Conservation (phyloP, 345 rosid species). For the Dovyalis caffra region DNA sequence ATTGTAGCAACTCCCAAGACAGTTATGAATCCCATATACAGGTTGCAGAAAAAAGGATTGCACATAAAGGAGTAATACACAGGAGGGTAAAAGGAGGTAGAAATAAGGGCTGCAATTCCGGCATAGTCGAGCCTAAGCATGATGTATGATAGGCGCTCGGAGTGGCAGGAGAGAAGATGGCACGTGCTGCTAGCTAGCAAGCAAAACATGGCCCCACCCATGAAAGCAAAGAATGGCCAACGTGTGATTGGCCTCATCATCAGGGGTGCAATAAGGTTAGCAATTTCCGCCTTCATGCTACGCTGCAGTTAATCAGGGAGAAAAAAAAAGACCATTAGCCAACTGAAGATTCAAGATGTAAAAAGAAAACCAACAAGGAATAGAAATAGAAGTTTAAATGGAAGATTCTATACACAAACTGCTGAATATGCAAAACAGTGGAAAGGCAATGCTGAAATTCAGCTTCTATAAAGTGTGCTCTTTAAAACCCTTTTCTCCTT, state of each 20-base stretch:
- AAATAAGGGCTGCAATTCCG: slow-evolving; percentile 80
- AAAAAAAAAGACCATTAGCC: slow-evolving; percentile 12
- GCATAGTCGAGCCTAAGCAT: slow-evolving; percentile 92
- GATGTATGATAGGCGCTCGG: slow-evolving; percentile 70
- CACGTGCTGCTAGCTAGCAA: slow-evolving; percentile 83
- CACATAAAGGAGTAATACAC: slow-evolving; percentile 97
- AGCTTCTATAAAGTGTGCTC: background rate
- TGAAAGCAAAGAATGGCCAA: slow-evolving; percentile 90
- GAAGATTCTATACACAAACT: background rate
- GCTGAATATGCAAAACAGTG: background rate
- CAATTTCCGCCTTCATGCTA: slow-evolving; percentile 66
- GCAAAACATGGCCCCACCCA: slow-evolving; percentile 98
- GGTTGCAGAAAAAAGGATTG: slow-evolving; percentile 81
- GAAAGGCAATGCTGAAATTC: background rate
- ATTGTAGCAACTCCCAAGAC: slow-evolving; percentile 63
- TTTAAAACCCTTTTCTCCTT: background rate
- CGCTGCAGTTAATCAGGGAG: slow-evolving; percentile 42
- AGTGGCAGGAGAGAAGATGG: slow-evolving; percentile 92
- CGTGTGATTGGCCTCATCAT: slow-evolving; percentile 73
- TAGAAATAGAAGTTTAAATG: background rate
- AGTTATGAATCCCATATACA: slow-evolving; percentile 83
- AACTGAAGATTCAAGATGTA: slow-evolving; percentile 8
- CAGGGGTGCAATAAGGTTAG: slow-evolving; percentile 72
- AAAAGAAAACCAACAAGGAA: background rate
- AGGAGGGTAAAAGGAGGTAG: slow-evolving; percentile 86